These are phyloP conservation scores for Citrus glauca DNA, from an alignment of 345 rosid genomes.

Conservation along the genomic window DNA sequence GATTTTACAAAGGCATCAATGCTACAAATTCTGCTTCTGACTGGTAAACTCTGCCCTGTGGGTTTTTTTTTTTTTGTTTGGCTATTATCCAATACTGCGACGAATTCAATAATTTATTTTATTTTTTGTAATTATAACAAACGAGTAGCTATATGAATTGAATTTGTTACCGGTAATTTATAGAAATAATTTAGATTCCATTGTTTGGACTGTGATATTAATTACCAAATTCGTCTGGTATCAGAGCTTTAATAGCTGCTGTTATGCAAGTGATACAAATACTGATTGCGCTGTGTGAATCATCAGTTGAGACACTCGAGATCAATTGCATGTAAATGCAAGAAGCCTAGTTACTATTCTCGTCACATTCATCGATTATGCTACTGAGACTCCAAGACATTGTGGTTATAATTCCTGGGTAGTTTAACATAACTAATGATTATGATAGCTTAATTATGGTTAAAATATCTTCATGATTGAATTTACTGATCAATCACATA, in stretches of 20 bases:
- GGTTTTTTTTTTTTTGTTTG: neutral
- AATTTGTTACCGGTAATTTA: neutral
- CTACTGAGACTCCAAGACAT: neutral
- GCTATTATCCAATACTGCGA: neutral
- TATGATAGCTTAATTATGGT: too few species aligned
- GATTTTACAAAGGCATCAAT: conserved; percentile 41
- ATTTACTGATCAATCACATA: neutral
- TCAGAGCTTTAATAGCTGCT: neutral
- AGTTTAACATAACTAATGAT: too few species aligned
- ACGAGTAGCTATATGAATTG: neutral
- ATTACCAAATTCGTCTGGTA: neutral
- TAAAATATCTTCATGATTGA: neutral
- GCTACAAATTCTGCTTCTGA: conserved; percentile 18
- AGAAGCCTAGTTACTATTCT: neutral
- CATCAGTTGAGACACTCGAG: neutral
- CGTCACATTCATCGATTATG: neutral
- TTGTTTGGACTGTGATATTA: neutral
- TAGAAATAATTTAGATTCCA: neutral
- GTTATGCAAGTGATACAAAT: neutral
- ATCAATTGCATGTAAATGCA: neutral
- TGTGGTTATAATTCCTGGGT: neutral
- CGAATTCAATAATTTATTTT: too few species aligned
- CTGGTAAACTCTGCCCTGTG: conserved; percentile 12
- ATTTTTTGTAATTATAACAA: neutral
- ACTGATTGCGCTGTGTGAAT: neutral